Conservation (phyloP, 192 early-diverging fungal genomes). For the Coemansia sp. region DNA sequence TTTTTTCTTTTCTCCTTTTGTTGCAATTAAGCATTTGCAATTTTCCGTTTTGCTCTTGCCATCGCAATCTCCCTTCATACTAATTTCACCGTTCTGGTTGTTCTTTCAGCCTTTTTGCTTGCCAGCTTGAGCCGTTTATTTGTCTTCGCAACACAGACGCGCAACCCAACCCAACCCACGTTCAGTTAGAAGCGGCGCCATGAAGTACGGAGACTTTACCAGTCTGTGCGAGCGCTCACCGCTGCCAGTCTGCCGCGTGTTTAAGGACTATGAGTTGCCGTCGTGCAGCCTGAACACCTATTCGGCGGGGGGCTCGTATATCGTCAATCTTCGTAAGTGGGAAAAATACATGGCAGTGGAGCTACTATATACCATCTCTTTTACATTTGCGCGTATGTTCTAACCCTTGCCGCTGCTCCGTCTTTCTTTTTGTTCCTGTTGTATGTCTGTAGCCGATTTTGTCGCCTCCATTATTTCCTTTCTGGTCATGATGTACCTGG, state of each 20-base stretch:
- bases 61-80: neutral
- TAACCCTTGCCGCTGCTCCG: neutral
- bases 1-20: neutral
- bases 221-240: conserved; percentile 52
- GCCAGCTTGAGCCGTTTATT: neutral
- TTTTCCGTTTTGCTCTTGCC: neutral
- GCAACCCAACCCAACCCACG: conserved; percentile 7
- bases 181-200: conserved; percentile 17
- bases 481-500: conserved; percentile 42
- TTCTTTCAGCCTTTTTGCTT: conserved; percentile 4
- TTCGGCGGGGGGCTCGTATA: conserved; percentile 18
- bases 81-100: neutral
- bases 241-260: conserved; percentile 52
- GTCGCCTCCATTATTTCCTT: conserved; percentile 51
- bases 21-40: conserved; percentile 13
- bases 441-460: conserved; percentile 48
- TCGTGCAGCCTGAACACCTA: conserved; percentile 32
- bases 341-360: neutral
- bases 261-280: conserved; percentile 39
- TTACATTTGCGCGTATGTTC: neutral
- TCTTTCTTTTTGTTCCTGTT: neutral
- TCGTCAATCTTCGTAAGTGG: conserved; percentile 54
- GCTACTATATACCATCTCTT: neutral
- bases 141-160: neutral
- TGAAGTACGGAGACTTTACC: conserved; percentile 58